Conservation (phyloP, 768 basidiomycete species). For the Nidularia pulvinata region DNA sequence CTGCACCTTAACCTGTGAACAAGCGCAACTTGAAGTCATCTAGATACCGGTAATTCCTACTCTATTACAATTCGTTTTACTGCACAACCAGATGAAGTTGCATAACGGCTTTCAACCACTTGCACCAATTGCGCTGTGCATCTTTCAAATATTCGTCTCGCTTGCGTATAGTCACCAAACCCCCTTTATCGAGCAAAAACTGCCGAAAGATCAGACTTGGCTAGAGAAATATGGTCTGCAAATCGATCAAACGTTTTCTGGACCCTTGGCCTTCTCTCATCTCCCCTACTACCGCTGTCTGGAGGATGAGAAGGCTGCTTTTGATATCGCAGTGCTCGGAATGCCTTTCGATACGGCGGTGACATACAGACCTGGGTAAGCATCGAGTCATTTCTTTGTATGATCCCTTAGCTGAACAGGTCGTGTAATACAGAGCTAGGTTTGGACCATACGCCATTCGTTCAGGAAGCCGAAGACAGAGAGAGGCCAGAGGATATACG, state of each 20-base stretch:
- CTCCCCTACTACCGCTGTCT: slow-evolving; percentile 74
- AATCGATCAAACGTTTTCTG: slow-evolving; percentile 74
- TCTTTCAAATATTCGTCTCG: too few relatives aligned
- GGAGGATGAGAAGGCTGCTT: slow-evolving; percentile 47
- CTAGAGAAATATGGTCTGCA: slow-evolving; percentile 74
- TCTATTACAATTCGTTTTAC: too few relatives aligned
- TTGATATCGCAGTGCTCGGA: slow-evolving; percentile 82
- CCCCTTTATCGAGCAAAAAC: too few relatives aligned
- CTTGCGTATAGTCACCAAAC: too few relatives aligned
- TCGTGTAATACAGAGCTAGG: slow-evolving; percentile 55
- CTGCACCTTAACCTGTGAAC: too few relatives aligned
- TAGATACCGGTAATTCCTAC: too few relatives aligned
- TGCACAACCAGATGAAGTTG: too few relatives aligned
- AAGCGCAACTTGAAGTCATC: too few relatives aligned
- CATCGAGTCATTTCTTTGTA: slow-evolving; percentile 11
- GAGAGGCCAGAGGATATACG: slow-evolving; percentile 58
- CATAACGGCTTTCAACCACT: too few relatives aligned
- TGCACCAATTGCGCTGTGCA: too few relatives aligned
- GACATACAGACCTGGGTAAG: slow-evolving; percentile 56
- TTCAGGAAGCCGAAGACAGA: slow-evolving; percentile 72
- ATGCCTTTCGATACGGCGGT: slow-evolving; percentile 80
- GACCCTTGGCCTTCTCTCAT: slow-evolving; percentile 84
- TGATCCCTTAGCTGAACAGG: not conserved
- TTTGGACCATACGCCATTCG: slow-evolving; percentile 90
- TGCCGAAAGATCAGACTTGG: slow-evolving; percentile 51